Evolutionary conservation across 2,329 filamentous ascomycete genomes (phyloP), one percentile per base, ranked within the genome.

Genomic region (Colletotrichum sublineola): DNA sequence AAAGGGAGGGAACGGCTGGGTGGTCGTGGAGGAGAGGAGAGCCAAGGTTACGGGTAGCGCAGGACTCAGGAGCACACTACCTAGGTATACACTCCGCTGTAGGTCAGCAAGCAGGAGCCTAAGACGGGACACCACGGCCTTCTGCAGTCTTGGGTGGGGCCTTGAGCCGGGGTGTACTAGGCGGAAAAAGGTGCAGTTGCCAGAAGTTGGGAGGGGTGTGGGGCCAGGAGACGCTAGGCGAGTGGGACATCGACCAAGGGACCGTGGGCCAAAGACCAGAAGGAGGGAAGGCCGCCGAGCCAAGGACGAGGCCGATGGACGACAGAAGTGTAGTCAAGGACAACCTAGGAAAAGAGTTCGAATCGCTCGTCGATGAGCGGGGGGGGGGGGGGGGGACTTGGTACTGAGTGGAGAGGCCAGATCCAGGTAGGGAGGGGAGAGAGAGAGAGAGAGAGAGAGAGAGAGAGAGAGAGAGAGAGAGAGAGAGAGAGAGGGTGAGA

Each of bases 111-210:
- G 40, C 58, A 46, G 33, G 52, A 48, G 66, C 36, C 31, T 44
- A 46, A 64, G 60, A 57, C 31, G 42, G 52, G 24, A 50, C 46
- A 52, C 64, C 56, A 53, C 61, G 61, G 33, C 33, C 46, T 29
- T 20, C 29, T 63, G 60, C 31, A n/a, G 61, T 40, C 29, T 55
- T 56, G 62, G 18, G 40, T 53, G 44, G 44, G 60, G 66, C 60
- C 61, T 66, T 72, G 52, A 61, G 40, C 44, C 31, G 64, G 42
- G 64, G 50, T 38, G 60, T 53, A 31, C 68, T 53, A 68, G 68
- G 68, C 29, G 42, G 50, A 57, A 71, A 71, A 38, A 48, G 42
- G 44, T 62, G 58, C 42, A 62, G 44, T 65, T 55, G 64, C 53
- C 40, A 57, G 48, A 53, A 58, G 33, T 46, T 67, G 31, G 63